Evolutionary conservation across 306 rosid species (phyloP), one percentile per base, ranked within the genome.

Genomic region (Datisca glomerata): DNA sequence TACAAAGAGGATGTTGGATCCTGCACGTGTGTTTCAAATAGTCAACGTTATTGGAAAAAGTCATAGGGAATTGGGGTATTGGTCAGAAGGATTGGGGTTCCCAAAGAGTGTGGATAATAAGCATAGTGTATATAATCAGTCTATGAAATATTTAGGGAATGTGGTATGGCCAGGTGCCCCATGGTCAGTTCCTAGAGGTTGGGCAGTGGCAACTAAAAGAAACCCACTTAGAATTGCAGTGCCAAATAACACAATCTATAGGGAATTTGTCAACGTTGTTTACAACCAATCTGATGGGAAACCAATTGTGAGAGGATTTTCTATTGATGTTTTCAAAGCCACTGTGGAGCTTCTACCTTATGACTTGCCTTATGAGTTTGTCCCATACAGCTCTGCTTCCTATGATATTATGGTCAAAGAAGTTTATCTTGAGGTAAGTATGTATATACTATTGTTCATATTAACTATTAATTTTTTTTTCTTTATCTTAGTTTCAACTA

Each of bases 61-160:
- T 29, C 22, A 31, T 7, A 41, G 8, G 9, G 39, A 59, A 15
- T 33, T 49, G 4, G 56, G 56, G 8, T 59, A 13, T 38, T 56
- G 54, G 63, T 35, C 55, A 21, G 24, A 37, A n/a, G 29, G 29
- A 29, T 28, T 47, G 10, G 55, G 64, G 13, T 47, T 59, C 58
- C 50, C 41, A 16, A 8, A 42, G 42, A 43, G 10, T 7, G 3
- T 41, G 10, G 0, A 20, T 7, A 13, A 23, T 4, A 34, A 6
- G 7, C 7, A 27, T 23, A n/a, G 15, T 21, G 21, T 6, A 14
- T 21, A 31, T 20, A 59, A 42, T 9, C 8, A 16, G 12, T 49
- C 51, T 8, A 23, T 32, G 50, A n/a, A 31, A 4, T 12, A 4
- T 9, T 25, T 43, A 36, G 47, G 46, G 8, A 31, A 50, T 39